phyloP scores from a whole-genome alignment of 169 alveolate genomes.

The Amoebophrya sp. region DNA sequence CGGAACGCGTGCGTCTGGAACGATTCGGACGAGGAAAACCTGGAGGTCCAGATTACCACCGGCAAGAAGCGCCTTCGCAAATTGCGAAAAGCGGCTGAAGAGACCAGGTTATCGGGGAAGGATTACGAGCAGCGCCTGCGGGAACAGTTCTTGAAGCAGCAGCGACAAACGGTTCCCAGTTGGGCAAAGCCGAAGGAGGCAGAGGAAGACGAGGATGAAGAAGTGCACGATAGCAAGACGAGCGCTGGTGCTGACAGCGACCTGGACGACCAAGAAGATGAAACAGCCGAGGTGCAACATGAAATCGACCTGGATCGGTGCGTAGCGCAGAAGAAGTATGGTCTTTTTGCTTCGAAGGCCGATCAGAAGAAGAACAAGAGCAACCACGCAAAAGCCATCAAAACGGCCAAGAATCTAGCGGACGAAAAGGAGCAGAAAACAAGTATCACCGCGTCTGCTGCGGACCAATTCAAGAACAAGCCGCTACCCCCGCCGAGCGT shows the following conservation, averaged over 20 bases:
- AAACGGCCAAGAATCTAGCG: neutral
- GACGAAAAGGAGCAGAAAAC: neutral
- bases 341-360: neutral
- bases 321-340: neutral
- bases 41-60: neutral
- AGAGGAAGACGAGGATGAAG: neutral
- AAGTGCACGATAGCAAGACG: neutral
- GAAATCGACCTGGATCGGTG: neutral
- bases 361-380: neutral
- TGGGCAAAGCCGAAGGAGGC: neutral
- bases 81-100: neutral
- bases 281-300: neutral
- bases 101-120: neutral
- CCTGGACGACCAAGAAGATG: neutral
- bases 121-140: neutral
- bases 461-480: neutral
- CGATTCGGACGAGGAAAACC: neutral
- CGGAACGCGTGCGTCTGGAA: neutral
- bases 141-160: neutral
- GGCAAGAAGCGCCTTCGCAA: neutral
- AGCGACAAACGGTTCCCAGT: neutral
- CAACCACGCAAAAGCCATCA: neutral
- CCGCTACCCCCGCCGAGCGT: neutral
- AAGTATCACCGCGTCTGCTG: neutral
- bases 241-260: too few relatives aligned